Evolutionary conservation across 2,329 filamentous ascomycete species (phyloP), one percentile per base, ranked within the genome.

Genomic region (Aspergillus cejpii): DNA sequence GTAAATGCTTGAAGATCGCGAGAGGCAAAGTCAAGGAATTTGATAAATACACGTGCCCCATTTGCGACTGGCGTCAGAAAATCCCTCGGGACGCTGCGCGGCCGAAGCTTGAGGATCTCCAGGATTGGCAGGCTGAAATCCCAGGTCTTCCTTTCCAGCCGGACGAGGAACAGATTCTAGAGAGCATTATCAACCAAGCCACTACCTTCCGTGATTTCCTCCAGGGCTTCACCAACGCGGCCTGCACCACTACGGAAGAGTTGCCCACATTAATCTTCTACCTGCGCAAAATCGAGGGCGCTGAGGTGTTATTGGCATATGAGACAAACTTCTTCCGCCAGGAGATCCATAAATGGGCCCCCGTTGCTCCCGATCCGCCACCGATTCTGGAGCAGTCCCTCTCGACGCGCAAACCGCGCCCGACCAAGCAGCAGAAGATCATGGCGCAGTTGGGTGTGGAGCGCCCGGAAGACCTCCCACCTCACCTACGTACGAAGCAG

Each of bases 241-340:
- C 89, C 17, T 79, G 89, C 62, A 84, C 84, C 1, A 94, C 86
- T 0, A 81, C 85, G 8, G 87, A 91, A 33, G 91, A 97, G 63
- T 83, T 89, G 6, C 86, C 89, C 43, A 90, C 86, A 0, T 85
- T 96, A 65, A 81, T 94, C 5, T 98, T 98, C 67, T 97, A 95
- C 58, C 74, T 98, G 31, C 86, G 92, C 45, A 98, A 98, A 70
- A 89, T 98, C 43, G 92, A 98, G 69, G 92, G 92, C 2, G 90
- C 92, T 1, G 92, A 98, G 63, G 90, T 98, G 41, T 76, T 98
- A 2, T 75, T 98, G 2, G 80, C 90, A 0, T 85, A 84, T 45
- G 92, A 98, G 70, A 96, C 91, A n/a, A 98, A 98, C 62, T 95
- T 94, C 66, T 91, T 98, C 72, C 83, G 91, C 19, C 89, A 95